Evolutionary conservation across 2,329 filamentous ascomycete species (phyloP).

Genomic region (Stylonectria norvegica): DNA sequence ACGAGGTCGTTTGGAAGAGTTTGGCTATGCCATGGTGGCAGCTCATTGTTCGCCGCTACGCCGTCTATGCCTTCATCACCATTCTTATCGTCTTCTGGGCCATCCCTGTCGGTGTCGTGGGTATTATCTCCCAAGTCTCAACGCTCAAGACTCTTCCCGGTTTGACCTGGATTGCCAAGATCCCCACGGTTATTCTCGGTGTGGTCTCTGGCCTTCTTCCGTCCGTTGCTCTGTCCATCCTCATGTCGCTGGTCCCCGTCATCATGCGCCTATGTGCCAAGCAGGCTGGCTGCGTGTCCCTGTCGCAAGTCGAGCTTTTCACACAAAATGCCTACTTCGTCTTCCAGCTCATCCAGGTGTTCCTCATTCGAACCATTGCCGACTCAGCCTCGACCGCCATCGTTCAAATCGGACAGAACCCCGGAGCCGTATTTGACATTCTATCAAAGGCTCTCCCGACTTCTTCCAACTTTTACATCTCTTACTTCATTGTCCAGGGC

Average conservation of each 20-base stretch:
- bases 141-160: slow-evolving; percentile 65
- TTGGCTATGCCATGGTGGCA: slow-evolving; percentile 69
- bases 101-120: slow-evolving; percentile 72
- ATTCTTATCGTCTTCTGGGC: slow-evolving; percentile 84
- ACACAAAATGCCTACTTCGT: slow-evolving; percentile 90
- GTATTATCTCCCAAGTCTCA: slow-evolving; percentile 78
- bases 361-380: slow-evolving; percentile 78
- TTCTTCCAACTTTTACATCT: slow-evolving; percentile 91
- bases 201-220: slow-evolving; percentile 82
- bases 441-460: slow-evolving; percentile 72
- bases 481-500: slow-evolving; percentile 82
- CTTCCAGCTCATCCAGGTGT: slow-evolving; percentile 91
- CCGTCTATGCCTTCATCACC: slow-evolving; percentile 63
- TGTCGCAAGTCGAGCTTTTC: slow-evolving; percentile 78
- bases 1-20: slow-evolving; percentile 84
- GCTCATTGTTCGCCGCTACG: slow-evolving; percentile 64
- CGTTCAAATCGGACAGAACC: slow-evolving; percentile 59
- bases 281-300: slow-evolving; percentile 72
- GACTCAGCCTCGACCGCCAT: slow-evolving; percentile 73
- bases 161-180: slow-evolving; percentile 67
- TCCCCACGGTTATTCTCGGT: slow-evolving; percentile 68
- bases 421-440: slow-evolving; percentile 57
- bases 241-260: slow-evolving; percentile 78
- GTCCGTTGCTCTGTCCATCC: slow-evolving; percentile 69
- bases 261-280: slow-evolving; percentile 67